Base-by-base conservation (phyloP, 805 yeast genomes). In the Candida palmyrensis region DNA sequence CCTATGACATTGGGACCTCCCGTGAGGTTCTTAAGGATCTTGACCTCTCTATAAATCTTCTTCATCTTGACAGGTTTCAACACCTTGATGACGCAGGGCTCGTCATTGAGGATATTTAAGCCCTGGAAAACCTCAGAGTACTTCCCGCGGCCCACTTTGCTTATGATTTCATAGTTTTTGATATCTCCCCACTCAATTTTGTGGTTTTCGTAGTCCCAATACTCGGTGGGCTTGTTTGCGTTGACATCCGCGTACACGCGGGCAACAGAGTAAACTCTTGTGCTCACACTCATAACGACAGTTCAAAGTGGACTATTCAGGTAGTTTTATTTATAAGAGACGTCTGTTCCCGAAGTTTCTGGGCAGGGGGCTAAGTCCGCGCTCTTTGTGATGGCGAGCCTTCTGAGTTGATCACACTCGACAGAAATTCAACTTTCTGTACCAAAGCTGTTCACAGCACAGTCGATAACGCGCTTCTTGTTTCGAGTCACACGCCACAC, bases 61-160 rank as follows among this genome's bases (percentile, higher is more conserved):
- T 88, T 88, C 56, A 88, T 68, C 62, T 88, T 88, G 20, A 89
- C 96, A 2, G 97, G 97, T 56, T 89, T 89, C 50, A 89, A 71
- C 16, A 87, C 96, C 60, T 89, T 89, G 51, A 89, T 84, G 32
- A 89, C 96, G 47, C 89, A 78, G 34, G 78, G 69, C 34, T 71
- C 68, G 35, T 79, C 77, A 37, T 73, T 72, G 26, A 69, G 53
- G 13, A 81, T 65, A 45, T 83, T 78, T 25, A 83, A 71, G 5
- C 96, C 97, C 44, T 86, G 77, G 50, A 89, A 89, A 30, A 89
- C 97, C 62, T 89, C 97, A 11, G 94, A 83, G 55, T 89, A 89
- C 60, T 87, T 87, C 31, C 97, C 97, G 37, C 96, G 73, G 8
- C 97, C 97, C 32, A 89, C 73, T 55, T 87, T 88, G 41, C 77